phyloP scores from a whole-genome alignment of 371 early-diverging fungal species.

The Apophysomyces variabilis region DNA sequence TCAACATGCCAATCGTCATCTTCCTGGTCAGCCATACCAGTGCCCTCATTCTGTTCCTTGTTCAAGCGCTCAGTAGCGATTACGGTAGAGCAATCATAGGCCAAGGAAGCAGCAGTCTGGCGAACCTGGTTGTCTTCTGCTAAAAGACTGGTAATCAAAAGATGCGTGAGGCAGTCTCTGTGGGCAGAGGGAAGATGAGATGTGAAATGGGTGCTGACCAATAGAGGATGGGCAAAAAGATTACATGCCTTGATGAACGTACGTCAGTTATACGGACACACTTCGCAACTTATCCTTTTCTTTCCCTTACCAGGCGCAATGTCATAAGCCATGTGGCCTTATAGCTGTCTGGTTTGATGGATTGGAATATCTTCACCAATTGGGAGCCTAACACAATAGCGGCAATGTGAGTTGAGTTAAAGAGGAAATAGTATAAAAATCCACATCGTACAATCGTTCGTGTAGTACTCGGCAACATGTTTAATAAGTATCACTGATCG shows the following conservation, averaged over 20 bases:
- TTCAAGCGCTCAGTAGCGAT: conserved; percentile 49
- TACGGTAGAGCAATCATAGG: conserved; percentile 65
- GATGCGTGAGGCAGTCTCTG: conserved; percentile 59
- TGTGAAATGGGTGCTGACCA: conserved; percentile 56
- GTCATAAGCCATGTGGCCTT: conserved; percentile 54
- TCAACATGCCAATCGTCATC: conserved; percentile 77
- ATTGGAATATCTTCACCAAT: conserved; percentile 18
- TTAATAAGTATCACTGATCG: conserved; percentile 55
- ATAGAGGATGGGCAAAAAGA: conserved; percentile 48
- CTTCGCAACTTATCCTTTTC: too few species aligned
- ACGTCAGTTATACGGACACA: too few species aligned
- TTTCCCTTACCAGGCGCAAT: conserved; percentile 50
- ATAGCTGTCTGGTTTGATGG: conserved; percentile 17
- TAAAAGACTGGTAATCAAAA: conserved; percentile 64
- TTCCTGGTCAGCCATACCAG: conserved; percentile 47
- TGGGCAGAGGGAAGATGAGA: conserved; percentile 47
- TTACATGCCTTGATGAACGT: conserved; percentile 57
- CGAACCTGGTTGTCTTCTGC: conserved; percentile 59
- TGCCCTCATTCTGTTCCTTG: conserved; percentile 38
- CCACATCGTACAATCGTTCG: conserved; percentile 43
- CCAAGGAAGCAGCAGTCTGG: conserved; percentile 70
- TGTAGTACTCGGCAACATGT: conserved; percentile 49
- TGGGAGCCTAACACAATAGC: conserved; percentile 15
- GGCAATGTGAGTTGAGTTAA: background rate
- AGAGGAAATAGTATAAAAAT: background rate